These are phyloP conservation scores for Lactarius sp. DNA, from an alignment of 768 basidiomycete genomes.

Conservation along the genomic window DNA sequence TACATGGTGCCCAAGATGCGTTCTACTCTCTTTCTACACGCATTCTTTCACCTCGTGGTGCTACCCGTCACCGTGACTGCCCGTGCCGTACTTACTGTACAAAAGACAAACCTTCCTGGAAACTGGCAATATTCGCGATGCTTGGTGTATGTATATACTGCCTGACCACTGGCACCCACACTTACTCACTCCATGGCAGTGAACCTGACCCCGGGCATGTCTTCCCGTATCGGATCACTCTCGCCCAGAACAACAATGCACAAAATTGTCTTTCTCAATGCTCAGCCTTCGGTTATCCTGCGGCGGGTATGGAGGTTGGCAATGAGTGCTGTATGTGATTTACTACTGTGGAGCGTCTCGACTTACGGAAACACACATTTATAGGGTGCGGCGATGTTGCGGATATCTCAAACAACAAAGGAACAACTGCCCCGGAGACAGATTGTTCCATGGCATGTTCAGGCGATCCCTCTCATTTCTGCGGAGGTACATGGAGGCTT, in stretches of 20 bases:
- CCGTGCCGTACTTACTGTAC: conserved; percentile 53
- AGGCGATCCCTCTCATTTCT: conserved; percentile 60
- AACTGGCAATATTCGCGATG: conserved; percentile 65
- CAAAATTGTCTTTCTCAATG: conserved; percentile 64
- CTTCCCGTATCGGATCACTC: conserved; percentile 58
- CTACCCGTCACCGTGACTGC: conserved; percentile 35
- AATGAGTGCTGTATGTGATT: conserved; percentile 64
- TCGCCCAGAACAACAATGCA: conserved; percentile 58
- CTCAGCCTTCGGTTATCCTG: conserved; percentile 64
- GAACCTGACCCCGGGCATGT: conserved; percentile 44
- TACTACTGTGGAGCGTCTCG: not conserved
- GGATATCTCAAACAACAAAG: conserved; percentile 43
- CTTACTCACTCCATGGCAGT: conserved; percentile 39
- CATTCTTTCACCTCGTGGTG: conserved; percentile 3
- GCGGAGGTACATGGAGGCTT: conserved; percentile 54
- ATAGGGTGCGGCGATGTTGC: conserved; percentile 66
- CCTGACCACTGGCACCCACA: conserved; percentile 13
- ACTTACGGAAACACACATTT: conserved; percentile 5
- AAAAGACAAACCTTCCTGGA: conserved; percentile 55
- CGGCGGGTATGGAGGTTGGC: conserved; percentile 63
- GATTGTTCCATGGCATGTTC: conserved; percentile 53
- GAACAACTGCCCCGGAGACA: conserved; percentile 32
- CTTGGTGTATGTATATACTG: conserved; percentile 40
- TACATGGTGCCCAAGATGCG: conserved; percentile 18
- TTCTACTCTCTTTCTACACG: conserved; percentile 2